Evolutionary conservation across 305 asterid species (phyloP), one percentile per base, ranked within the genome.

Genomic region (Solanum aculeatissimum): DNA sequence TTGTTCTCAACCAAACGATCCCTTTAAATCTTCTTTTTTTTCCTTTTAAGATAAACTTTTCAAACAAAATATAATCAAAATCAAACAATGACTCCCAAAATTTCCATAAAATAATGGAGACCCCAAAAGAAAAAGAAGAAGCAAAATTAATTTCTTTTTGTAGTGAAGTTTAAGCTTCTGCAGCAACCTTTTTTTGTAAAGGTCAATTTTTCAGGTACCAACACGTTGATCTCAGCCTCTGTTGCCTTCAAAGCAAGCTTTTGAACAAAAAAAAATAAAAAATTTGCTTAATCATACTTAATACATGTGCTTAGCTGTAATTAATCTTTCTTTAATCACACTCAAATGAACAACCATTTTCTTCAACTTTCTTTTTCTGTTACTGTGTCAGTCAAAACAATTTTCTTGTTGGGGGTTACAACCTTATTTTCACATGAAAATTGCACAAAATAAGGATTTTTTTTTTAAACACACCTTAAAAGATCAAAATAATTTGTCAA

Each of bases 261-360:
- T 70, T 16, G 15, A 42, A 21, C 53, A n/a, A 60, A 23, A 49
- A 74, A 4, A 62, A 62, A n/a, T n/a, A n/a, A n/a, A n/a, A n/a
- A n/a, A n/a, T 79, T 57, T 6, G 38, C 18, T 81, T 55, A 81
- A 81, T 38, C 71, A 81, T 81, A 4, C 57, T 11, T 71, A n/a
- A 49, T 72, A 43, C 27, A 49, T 42, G 80, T 2, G 49, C 13
- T 63, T 84, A 77, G 70, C 72, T 85, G 85, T 86, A 54, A 85
- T 86, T 83, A 86, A 86, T 53, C 83, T 89, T 85, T 89, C 94
- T 89, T 89, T 87, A 85, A 84, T 85, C 90, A 87, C 79, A 90
- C 92, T 88, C 92, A 83, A 91, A 74, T 82, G 87, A 81, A 89
- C 91, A 89, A 87, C 85, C 90, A 38, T 80, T 23, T 63, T 86